A percentile compares a stretch with the other conserved stretches of the same genome.
Conservation (phyloP, 176 grass and related monocot species). For the Phragmites australis region DNA sequence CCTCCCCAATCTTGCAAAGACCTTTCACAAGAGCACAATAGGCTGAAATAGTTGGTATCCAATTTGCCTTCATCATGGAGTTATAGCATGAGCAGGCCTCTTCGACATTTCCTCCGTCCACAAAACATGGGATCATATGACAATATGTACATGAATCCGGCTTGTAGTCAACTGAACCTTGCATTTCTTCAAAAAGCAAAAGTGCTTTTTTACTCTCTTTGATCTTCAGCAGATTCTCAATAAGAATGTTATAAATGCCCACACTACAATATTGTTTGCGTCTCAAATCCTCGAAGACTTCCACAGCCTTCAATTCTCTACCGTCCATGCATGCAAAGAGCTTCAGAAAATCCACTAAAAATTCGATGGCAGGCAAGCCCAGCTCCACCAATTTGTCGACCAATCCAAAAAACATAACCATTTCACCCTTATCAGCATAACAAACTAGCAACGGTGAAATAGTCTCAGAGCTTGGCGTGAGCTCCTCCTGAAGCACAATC, state of each 20-base stretch:
- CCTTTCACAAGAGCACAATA: conserved; percentile 80
- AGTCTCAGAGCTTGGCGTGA: conserved; percentile 52
- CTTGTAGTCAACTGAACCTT: conserved; percentile 46
- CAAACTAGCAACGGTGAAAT: conserved; percentile 63
- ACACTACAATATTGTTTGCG: conserved; percentile 60
- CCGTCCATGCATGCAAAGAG: conserved; percentile 59
- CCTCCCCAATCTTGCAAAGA: conserved; percentile 75
- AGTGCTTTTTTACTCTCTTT: conserved; percentile 60
- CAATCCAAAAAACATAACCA: conserved; percentile 58
- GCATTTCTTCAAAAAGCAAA: conserved; percentile 68
- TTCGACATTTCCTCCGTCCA: conserved; percentile 72
- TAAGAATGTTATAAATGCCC: conserved; percentile 73
- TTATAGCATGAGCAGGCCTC: conserved; percentile 86
- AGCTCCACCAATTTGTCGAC: conserved; percentile 53
- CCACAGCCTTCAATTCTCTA: conserved; percentile 54
- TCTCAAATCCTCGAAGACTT: conserved; percentile 64
- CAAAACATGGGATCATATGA: conserved; percentile 81
- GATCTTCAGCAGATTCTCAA: conserved; percentile 65
- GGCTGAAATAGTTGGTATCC: conserved; percentile 60
- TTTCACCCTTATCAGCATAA: conserved; percentile 63
- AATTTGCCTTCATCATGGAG: conserved; percentile 62
- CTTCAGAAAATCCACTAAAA: conserved; percentile 58
- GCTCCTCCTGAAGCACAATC: conserved; percentile 66
- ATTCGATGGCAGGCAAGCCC: conserved; percentile 53
- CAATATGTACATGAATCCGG: conserved; percentile 71